Percentiles rank a stretch among this genome's conserved stretches.
These are phyloP conservation scores for Xylaria grammica DNA, from an alignment of 495 filamentous ascomycete species.

Conservation along the genomic window DNA sequence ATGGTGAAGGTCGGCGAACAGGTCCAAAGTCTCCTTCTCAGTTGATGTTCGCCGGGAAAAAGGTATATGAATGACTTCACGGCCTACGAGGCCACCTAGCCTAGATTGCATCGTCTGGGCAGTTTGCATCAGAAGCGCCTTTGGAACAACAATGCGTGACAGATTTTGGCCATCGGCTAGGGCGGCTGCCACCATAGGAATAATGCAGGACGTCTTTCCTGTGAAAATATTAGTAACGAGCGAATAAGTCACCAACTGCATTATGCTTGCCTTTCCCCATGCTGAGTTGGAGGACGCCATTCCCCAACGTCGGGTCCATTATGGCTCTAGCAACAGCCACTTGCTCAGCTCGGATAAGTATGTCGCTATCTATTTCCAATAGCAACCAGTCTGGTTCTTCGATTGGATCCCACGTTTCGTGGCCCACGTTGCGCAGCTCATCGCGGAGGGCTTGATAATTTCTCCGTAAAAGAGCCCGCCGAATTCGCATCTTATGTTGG, in stretches of 20 bases:
- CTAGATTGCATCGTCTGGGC: slow-evolving; percentile 53
- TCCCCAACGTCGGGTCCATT: slow-evolving; percentile 52
- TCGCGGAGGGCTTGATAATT: slow-evolving; percentile 36
- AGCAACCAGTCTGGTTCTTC: slow-evolving; percentile 60
- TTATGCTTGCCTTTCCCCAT: slow-evolving; percentile 53
- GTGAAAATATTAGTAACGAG: slow-evolving; percentile 3
- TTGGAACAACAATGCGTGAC: slow-evolving; percentile 55
- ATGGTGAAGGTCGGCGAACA: slow-evolving; percentile 45
- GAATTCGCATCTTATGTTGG: slow-evolving; percentile 51
- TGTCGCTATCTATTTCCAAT: slow-evolving; percentile 61
- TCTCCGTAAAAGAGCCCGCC: slow-evolving; percentile 30
- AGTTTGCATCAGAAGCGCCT: slow-evolving; percentile 56
- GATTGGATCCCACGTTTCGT: slow-evolving; percentile 56
- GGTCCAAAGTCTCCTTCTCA: slow-evolving; percentile 29
- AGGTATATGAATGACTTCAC: slow-evolving; percentile 53
- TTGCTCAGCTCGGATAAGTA: slow-evolving; percentile 58
- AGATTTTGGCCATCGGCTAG: slow-evolving; percentile 54
- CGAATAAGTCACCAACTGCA: background rate
- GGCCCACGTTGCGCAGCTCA: slow-evolving; percentile 50
- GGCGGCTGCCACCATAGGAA: slow-evolving; percentile 57
- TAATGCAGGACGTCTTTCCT: slow-evolving; percentile 59
- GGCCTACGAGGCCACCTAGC: slow-evolving; percentile 54
- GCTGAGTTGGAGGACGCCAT: slow-evolving; percentile 63
- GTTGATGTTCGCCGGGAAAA: slow-evolving; percentile 56
- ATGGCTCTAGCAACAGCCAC: slow-evolving; percentile 58